Conservation (phyloP, 768 basidiomycete species). For the Lanmaoa pseudosensibilis region DNA sequence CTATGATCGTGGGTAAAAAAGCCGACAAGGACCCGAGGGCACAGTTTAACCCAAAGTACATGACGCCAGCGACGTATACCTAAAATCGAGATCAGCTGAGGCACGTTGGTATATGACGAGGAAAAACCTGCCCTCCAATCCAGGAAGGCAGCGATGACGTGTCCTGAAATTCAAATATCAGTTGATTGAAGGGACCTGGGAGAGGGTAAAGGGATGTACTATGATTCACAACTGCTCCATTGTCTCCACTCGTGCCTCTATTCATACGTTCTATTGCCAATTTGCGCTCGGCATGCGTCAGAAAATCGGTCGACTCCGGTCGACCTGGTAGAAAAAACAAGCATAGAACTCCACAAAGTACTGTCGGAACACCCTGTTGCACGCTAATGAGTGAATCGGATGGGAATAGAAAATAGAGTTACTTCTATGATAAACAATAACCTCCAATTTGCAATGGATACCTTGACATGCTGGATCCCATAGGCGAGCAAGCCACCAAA, state of each 20-base stretch:
- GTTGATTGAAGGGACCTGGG: neutral
- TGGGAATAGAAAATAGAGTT: neutral
- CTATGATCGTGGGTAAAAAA: constrained; percentile 57
- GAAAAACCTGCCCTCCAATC: constrained; percentile 42
- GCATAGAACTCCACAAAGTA: constrained; percentile 29
- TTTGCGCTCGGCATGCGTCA: constrained; percentile 35
- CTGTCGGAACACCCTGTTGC: constrained; percentile 56
- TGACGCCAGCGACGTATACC: constrained; percentile 48
- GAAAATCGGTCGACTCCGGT: constrained; percentile 35
- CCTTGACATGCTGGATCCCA: constrained; percentile 45
- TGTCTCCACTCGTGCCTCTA: constrained; percentile 44
- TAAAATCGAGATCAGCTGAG: constrained; percentile 13
- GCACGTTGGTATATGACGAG: neutral
- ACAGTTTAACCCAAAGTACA: constrained; percentile 49
- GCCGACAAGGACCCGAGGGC: constrained; percentile 51
- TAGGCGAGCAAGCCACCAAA: constrained; percentile 58
- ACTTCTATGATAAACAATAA: constrained; percentile 33
- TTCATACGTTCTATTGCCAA: constrained; percentile 37
- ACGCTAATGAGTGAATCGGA: neutral
- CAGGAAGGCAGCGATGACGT: constrained; percentile 43
- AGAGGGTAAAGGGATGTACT: constrained; percentile 22
- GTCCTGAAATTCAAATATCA: constrained; percentile 31
- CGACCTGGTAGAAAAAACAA: constrained; percentile 33
- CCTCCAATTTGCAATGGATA: constrained; percentile 43
- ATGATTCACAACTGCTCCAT: constrained; percentile 42